Evolutionary conservation across 2,329 filamentous ascomycete species (phyloP), one percentile per base, ranked within the genome.

Genomic region (Ophiostoma himal-ulmi): DNA sequence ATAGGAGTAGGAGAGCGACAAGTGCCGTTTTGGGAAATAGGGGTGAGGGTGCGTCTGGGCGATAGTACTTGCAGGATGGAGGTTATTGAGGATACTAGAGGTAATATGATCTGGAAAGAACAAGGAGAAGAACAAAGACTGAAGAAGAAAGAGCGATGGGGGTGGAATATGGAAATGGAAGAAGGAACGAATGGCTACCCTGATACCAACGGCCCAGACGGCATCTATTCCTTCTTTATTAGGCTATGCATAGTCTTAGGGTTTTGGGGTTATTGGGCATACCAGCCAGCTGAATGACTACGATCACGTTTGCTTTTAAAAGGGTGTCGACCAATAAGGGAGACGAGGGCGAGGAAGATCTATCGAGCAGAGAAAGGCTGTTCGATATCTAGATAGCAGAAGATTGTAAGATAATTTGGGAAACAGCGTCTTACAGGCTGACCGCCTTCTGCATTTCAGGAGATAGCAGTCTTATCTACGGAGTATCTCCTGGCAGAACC

Each of bases 401-500:
- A 30, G 30, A 30, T 30, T 30, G 30, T 30, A 30, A 30, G 26
- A 30, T 30, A 30, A 3, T 3, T 30, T 30, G 0, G 26, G 6
- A 8, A 30, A 8, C 26, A 34, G 57, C 30, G 60, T 64, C 60
- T 64, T 64, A 39, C 60, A 64, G 60, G 60, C 60, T 64, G 60
- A 64, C 60, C 60, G 60, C 60, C 39, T 64, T 64, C 26, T 10
- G 34, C 26, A 57, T n/a, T 64, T 20, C 60, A 30, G 60, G 60
- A 64, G 60, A 64, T 64, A 64, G 17, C 60, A 64, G 60, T 22
- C 11, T 57, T 57, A 57, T 57, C 52, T 57, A 37, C 60, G 60
- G 30, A 64, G 60, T 17, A 64, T 64, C 26, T 64, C 60, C 60
- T 64, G 60, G 60, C 60, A 64, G 60, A 64, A 64, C 60, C 30